A percentile compares a stretch with the other conserved stretches of the same genome.
phyloP scores from a whole-genome alignment of 1,284 basidiomycete species.

The Boletus subluridellus region DNA sequence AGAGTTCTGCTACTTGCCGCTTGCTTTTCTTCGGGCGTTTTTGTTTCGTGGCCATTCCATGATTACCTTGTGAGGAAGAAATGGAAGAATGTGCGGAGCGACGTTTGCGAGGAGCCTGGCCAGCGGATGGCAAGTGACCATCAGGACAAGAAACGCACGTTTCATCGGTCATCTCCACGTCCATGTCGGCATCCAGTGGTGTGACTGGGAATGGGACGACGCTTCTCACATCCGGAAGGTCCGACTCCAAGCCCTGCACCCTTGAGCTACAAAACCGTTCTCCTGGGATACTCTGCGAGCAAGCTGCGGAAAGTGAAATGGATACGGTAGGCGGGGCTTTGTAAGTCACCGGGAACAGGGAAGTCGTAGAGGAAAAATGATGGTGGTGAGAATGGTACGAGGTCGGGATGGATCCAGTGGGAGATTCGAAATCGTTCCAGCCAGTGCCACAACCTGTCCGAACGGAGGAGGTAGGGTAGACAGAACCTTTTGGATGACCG shows the following conservation, averaged over 20 bases:
- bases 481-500: constrained; percentile 10
- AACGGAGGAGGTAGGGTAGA: constrained; percentile 20
- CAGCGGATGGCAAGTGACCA: neutral
- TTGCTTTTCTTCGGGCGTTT: constrained; percentile 38
- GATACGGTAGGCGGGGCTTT: constrained; percentile 34
- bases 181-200: constrained; percentile 16
- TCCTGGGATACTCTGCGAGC: constrained; percentile 21
- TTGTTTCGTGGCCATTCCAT: constrained; percentile 14
- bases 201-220: constrained; percentile 32
- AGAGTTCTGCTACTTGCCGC: constrained; percentile 37
- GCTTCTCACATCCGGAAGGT: constrained; percentile 31
- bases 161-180: constrained; percentile 33
- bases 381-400: constrained; percentile 9
- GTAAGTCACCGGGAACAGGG: constrained; percentile 22
- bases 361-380: constrained; percentile 2
- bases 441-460: constrained; percentile 13
- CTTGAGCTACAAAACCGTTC: neutral
- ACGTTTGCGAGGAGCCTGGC: constrained; percentile 27
- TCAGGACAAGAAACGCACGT: constrained; percentile 13
- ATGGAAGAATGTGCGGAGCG: constrained; percentile 31
- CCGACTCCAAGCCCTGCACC: constrained; percentile 15
- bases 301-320: constrained; percentile 30
- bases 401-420: neutral
- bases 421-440: constrained; percentile 6
- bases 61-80: constrained; percentile 15